Conservation (phyloP, 192 early-diverging fungal genomes). For the Rhizoclosmatium sp. region DNA sequence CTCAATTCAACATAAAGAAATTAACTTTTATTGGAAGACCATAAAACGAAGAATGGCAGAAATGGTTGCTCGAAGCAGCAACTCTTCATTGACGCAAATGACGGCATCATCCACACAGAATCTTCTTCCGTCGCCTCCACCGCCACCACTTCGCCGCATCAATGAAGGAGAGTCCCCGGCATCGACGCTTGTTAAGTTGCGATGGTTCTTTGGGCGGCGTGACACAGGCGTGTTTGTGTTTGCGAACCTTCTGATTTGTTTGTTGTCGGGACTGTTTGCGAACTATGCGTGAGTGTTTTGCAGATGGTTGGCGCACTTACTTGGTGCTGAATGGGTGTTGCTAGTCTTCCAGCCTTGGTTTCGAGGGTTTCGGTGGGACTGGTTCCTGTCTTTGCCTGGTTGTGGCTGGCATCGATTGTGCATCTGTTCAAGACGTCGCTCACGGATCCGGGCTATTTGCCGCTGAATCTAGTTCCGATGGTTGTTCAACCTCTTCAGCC, state of each 20-base stretch:
- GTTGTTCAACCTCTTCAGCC: not conserved
- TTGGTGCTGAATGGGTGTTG: not conserved
- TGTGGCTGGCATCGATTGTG: conserved; percentile 41
- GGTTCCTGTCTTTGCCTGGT: conserved; percentile 41
- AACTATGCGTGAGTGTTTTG: conserved; percentile 40
- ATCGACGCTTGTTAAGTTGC: not conserved
- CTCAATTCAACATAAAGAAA: too few relatives aligned
- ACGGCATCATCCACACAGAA: too few relatives aligned
- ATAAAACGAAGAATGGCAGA: too few relatives aligned
- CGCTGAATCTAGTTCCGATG: not conserved
- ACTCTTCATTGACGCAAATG: too few relatives aligned
- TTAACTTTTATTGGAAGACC: too few relatives aligned
- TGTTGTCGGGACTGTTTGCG: conserved; percentile 33
- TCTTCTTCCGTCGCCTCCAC: too few relatives aligned
- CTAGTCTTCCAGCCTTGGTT: conserved; percentile 28
- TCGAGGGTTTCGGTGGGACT: conserved; percentile 9
- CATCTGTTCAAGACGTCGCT: conserved; percentile 45
- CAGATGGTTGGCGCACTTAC: not conserved
- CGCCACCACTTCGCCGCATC: too few relatives aligned
- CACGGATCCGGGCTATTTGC: conserved; percentile 53
- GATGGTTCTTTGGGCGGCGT: conserved; percentile 31
- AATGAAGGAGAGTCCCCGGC: not conserved
- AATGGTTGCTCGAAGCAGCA: too few relatives aligned
- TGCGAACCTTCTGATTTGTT: conserved; percentile 41
- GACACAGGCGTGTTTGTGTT: conserved; percentile 42